These are phyloP conservation scores for Solanum virginianum DNA, from an alignment of 257 asterid species.

Conservation along the genomic window DNA sequence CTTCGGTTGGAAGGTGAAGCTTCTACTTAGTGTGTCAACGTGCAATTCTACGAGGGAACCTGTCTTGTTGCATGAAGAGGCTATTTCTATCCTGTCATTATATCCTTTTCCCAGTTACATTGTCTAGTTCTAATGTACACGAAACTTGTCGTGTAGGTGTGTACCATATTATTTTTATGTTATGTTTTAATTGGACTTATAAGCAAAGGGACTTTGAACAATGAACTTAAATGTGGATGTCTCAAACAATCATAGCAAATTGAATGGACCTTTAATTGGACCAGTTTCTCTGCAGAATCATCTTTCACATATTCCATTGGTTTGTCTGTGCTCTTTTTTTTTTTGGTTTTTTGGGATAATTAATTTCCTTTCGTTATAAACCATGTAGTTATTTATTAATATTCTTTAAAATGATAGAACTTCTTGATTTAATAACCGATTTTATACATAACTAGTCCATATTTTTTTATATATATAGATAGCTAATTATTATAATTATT, in stretches of 20 bases:
- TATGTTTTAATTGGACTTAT: slow-evolving; percentile 1
- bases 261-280: slow-evolving; percentile 19
- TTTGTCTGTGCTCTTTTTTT: not conserved
- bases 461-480: no score
- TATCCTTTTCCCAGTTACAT: slow-evolving; percentile 10
- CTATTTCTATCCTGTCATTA: not conserved
- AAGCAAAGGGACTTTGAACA: slow-evolving; percentile 9
- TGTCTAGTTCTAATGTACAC: slow-evolving; percentile 16
- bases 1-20: slow-evolving; percentile 64
- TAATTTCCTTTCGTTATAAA: no score
- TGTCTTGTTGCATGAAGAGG: not conserved
- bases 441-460: not conserved
- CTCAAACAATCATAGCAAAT: not conserved
- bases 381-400: not conserved
- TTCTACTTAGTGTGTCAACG: slow-evolving; percentile 22
- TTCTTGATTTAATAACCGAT: no score
- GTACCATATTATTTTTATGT: slow-evolving; percentile 11
- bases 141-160: slow-evolving; percentile 22
- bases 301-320: not conserved
- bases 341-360: no score
- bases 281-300: not conserved
- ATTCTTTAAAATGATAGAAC: no score
- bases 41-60: slow-evolving; percentile 2
- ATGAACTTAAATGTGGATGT: slow-evolving; percentile 11
- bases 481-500: no score